Percentiles rank a stretch among this genome's conserved stretches.
Conservation (phyloP, 129 eudicot species). For the Arctium lappa region DNA sequence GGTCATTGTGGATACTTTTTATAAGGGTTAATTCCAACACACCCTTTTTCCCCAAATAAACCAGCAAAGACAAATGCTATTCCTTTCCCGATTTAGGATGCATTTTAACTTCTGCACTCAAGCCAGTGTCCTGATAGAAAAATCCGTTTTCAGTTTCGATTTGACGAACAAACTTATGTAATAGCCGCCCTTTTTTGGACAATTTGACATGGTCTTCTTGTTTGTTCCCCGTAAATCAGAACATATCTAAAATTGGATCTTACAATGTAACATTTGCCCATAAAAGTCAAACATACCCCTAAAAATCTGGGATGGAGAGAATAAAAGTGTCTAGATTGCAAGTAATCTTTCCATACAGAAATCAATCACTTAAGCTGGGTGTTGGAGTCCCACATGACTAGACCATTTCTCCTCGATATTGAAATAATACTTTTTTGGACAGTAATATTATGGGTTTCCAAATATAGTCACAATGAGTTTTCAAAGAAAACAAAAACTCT, state of each 20-base stretch:
- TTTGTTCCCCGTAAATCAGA: background rate
- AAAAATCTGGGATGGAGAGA: background rate
- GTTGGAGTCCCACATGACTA: too few relatives aligned
- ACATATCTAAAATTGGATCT: background rate
- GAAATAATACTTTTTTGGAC: too few relatives aligned
- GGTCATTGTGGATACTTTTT: background rate
- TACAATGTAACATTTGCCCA: background rate
- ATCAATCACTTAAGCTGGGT: too few relatives aligned
- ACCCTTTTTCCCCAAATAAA: background rate
- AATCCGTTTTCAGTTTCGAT: background rate
- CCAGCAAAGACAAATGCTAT: background rate
- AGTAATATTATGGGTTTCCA: too few relatives aligned
- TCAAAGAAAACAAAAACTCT: background rate
- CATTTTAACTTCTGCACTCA: background rate
- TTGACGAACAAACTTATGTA: conserved; percentile 1
- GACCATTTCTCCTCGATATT: too few relatives aligned
- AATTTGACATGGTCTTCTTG: background rate
- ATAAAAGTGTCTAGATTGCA: too few relatives aligned
- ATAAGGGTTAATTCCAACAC: background rate
- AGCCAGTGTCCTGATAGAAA: background rate
- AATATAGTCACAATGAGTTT: too few relatives aligned
- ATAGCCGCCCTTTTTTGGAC: background rate
- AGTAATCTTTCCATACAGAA: too few relatives aligned
- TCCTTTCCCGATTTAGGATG: background rate
- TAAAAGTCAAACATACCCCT: background rate